phyloP scores from a whole-genome alignment of 495 filamentous ascomycete species.

The Neurospora terricola region DNA sequence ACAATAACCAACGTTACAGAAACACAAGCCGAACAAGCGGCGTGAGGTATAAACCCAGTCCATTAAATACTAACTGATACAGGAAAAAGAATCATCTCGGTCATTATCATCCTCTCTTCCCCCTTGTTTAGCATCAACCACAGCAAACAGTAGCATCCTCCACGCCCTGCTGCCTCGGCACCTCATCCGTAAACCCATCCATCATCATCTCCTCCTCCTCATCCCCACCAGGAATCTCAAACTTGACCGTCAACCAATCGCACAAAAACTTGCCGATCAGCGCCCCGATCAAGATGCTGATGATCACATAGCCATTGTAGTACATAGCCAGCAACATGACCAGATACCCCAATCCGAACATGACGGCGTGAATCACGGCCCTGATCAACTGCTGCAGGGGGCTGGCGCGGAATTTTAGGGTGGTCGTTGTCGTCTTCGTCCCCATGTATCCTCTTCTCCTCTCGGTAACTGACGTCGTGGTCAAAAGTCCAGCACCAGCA shows the following conservation, averaged over 20 bases:
- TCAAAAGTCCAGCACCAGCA: too few relatives aligned
- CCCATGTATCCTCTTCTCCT: background rate
- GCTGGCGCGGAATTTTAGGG: slow-evolving; percentile 33
- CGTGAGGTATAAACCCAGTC: background rate
- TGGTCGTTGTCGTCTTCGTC: background rate
- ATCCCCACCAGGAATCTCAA: background rate
- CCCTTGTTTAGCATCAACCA: slow-evolving; percentile 6
- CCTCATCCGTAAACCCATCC: background rate
- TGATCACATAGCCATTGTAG: slow-evolving; percentile 48
- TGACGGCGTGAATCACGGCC: slow-evolving; percentile 36
- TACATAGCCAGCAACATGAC: slow-evolving; percentile 50
- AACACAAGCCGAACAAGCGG: background rate
- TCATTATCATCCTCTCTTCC: background rate
- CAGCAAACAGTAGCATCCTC: slow-evolving; percentile 21
- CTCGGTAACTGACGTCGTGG: background rate
- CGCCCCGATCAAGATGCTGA: slow-evolving; percentile 46
- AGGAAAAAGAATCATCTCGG: background rate
- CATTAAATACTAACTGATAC: background rate
- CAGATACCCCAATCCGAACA: slow-evolving; percentile 47
- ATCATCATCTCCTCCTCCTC: background rate
- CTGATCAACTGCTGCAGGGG: slow-evolving; percentile 39
- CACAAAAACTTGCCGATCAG: slow-evolving; percentile 35
- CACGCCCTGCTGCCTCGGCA: slow-evolving; percentile 1
- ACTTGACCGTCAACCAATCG: slow-evolving; percentile 27
- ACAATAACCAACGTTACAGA: background rate